phyloP scores from a whole-genome alignment of 768 basidiomycete species.

The Lanmaoa pseudosensibilis region DNA sequence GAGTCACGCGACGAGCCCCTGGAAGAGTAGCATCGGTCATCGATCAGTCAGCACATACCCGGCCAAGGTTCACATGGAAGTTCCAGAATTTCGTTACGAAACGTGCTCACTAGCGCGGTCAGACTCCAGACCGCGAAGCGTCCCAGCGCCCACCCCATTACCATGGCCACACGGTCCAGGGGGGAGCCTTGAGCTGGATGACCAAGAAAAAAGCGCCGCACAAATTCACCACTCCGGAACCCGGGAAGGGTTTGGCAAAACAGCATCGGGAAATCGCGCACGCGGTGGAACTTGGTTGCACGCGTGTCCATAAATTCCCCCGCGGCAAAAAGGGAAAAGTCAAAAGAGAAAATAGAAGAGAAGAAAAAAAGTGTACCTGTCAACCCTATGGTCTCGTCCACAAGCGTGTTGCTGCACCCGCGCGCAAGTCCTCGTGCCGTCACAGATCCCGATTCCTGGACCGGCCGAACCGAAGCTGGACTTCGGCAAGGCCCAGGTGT shows the following conservation, averaged over 20 bases:
- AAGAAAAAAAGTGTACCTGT: not conserved
- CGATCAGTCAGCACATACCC: not conserved
- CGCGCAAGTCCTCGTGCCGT: not conserved
- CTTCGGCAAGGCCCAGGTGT: not conserved
- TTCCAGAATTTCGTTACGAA: not conserved
- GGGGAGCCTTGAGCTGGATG: too few species aligned
- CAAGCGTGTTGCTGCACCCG: not conserved
- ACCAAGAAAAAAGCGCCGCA: not conserved
- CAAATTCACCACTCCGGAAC: not conserved
- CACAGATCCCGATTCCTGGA: not conserved
- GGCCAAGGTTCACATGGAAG: slow-evolving; percentile 2
- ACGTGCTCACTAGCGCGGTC: not conserved
- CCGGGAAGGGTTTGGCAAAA: not conserved
- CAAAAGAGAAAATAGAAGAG: not conserved
- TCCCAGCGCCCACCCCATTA: not conserved
- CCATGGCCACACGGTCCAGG: slow-evolving; percentile 1
- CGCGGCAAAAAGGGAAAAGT: not conserved
- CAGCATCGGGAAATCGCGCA: not conserved
- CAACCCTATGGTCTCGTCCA: not conserved
- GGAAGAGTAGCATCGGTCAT: not conserved
- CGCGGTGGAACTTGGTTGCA: not conserved
- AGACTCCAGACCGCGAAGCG: not conserved
- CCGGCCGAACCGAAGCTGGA: not conserved
- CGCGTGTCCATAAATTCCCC: not conserved
- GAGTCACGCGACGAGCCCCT: not conserved